Conservation (phyloP, 805 yeast species). For the Cyberlindnera xishuangbannaensis region DNA sequence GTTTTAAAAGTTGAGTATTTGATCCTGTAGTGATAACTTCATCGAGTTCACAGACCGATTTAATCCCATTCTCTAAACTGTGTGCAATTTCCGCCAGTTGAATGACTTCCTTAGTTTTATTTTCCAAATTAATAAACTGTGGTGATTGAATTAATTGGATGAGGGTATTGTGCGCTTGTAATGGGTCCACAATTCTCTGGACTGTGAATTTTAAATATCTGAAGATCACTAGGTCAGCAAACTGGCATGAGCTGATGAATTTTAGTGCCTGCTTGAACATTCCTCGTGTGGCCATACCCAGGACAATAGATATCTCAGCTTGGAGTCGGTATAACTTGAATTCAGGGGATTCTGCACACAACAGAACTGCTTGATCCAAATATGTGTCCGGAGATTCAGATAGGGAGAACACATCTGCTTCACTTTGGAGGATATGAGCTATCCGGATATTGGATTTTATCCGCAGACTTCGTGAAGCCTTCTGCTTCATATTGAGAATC, state of each 20-base stretch:
- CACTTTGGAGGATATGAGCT: slow-evolving; percentile 23
- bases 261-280: slow-evolving; percentile 11
- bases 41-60: slow-evolving; percentile 2
- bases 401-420: slow-evolving; percentile 2
- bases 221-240: slow-evolving; percentile 4
- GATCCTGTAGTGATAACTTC: neutral
- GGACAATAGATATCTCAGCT: slow-evolving; percentile 5
- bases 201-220: slow-evolving; percentile 8
- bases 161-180: slow-evolving; percentile 10
- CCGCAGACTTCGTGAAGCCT: slow-evolving; percentile 22
- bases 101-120: slow-evolving; percentile 7
- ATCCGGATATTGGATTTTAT: slow-evolving; percentile 23
- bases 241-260: slow-evolving; percentile 1
- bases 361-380: slow-evolving; percentile 12
- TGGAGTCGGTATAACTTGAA: slow-evolving; percentile 1
- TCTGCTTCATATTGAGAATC: slow-evolving; percentile 22
- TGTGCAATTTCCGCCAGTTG: slow-evolving; percentile 11
- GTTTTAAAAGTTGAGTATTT: neutral
- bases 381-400: slow-evolving; percentile 11
- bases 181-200: slow-evolving; percentile 8
- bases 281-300: slow-evolving; percentile 3
- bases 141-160: neutral
- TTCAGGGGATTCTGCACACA: slow-evolving; percentile 9
- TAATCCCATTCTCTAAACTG: slow-evolving; percentile 11
- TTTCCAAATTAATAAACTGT: neutral